These are phyloP conservation scores for Microdochium trichocladiopsis DNA, from an alignment of 2,329 filamentous ascomycete genomes.

Conservation along the genomic window DNA sequence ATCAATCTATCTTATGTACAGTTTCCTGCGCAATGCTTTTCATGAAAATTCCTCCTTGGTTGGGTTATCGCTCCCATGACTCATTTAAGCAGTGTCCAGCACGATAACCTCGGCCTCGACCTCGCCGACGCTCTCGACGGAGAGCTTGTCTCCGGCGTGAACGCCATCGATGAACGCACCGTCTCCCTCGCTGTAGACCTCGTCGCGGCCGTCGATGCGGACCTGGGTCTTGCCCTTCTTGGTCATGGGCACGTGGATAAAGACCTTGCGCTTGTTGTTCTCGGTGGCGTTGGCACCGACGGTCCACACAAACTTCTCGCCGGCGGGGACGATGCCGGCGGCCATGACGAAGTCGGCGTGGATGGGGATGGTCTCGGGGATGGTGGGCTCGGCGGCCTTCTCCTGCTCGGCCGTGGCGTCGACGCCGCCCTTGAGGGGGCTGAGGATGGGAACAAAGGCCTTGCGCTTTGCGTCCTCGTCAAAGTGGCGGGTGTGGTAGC, in stretches of 20 bases:
- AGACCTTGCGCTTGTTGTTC: slow-evolving; percentile 62
- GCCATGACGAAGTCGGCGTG: slow-evolving; percentile 82
- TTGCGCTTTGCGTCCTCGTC: slow-evolving; percentile 65
- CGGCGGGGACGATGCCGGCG: slow-evolving; percentile 64
- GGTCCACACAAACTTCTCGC: slow-evolving; percentile 61
- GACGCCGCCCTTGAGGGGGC: slow-evolving; percentile 60
- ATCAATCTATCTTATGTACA: no score
- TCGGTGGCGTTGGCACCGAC: slow-evolving; percentile 53
- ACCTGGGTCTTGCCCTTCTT: slow-evolving; percentile 69
- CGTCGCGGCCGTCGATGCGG: slow-evolving; percentile 57
- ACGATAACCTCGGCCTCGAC: slow-evolving; percentile 64
- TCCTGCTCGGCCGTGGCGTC: slow-evolving; percentile 58
- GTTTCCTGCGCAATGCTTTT: no score
- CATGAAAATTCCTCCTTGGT: no score
- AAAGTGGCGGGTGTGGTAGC: slow-evolving; percentile 71
- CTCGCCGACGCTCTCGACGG: slow-evolving; percentile 61
- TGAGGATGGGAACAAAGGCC: slow-evolving; percentile 68
- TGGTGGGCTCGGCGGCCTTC: slow-evolving; percentile 50
- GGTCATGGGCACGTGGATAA: slow-evolving; percentile 75
- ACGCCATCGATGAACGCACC: slow-evolving; percentile 67
- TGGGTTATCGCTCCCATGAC: no score
- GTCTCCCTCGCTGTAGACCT: slow-evolving; percentile 69
- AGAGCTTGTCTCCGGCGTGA: slow-evolving; percentile 55
- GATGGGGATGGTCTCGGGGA: slow-evolving; percentile 68
- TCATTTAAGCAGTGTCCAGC: slow-evolving; percentile 49